Conservation (phyloP, 495 filamentous ascomycete genomes). For the Daldinia concentrica region DNA sequence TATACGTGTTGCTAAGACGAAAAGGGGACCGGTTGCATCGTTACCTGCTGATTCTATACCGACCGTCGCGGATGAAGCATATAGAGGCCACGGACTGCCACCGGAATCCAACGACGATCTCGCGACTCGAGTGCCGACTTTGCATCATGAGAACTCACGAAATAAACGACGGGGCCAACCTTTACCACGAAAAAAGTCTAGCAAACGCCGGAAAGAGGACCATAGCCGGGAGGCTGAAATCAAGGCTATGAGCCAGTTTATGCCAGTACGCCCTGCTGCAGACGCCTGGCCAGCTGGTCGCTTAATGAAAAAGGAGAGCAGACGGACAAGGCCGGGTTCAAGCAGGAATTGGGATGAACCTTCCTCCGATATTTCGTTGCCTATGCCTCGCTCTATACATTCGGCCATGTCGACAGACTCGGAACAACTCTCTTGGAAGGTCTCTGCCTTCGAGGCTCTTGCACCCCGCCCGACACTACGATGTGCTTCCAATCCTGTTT, state of each 20-base stretch:
- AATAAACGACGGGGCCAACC: constrained; percentile 65
- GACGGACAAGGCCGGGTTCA: constrained; percentile 64
- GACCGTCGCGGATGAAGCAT: constrained; percentile 11
- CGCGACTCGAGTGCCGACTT: constrained; percentile 66
- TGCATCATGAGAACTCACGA: constrained; percentile 56
- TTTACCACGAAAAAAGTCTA: constrained; percentile 74
- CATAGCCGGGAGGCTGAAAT: constrained; percentile 85
- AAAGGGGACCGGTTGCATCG: constrained; percentile 44
- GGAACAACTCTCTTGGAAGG: constrained; percentile 75
- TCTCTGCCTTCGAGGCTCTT: constrained; percentile 76
- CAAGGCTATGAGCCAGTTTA: constrained; percentile 78
- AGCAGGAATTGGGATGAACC: constrained; percentile 66
- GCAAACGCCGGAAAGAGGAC: constrained; percentile 79
- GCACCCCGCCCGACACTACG: constrained; percentile 82
- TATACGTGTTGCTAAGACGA: constrained; percentile 49
- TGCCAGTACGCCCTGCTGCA: constrained; percentile 67
- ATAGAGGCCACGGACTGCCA: constrained; percentile 39
- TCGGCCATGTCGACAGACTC: constrained; percentile 77
- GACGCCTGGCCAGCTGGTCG: constrained; percentile 59
- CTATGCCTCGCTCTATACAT: constrained; percentile 73
- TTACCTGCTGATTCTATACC: constrained; percentile 36
- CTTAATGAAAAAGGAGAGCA: constrained; percentile 70
- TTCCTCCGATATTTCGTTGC: constrained; percentile 77
- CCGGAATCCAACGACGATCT: constrained; percentile 48
- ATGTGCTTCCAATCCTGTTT: constrained; percentile 71